Evolutionary conservation across 2,329 filamentous ascomycete species (phyloP).

Genomic region (Teratosphaeria epicoccoides): DNA sequence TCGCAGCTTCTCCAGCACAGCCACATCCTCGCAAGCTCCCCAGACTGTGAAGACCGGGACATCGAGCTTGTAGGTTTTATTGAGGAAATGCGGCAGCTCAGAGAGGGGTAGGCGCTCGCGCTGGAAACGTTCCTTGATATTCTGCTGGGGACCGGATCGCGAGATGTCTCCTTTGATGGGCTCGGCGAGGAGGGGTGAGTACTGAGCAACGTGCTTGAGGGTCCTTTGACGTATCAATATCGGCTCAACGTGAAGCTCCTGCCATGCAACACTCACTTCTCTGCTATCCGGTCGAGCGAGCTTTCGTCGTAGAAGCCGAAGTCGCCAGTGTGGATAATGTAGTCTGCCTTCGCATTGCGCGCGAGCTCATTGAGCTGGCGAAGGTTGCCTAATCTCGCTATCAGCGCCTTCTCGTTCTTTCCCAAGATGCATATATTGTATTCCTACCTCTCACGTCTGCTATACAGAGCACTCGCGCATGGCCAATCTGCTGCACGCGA

Average conservation of each 20-base stretch:
- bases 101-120: slow-evolving; percentile 80
- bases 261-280: slow-evolving; percentile 59
- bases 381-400: slow-evolving; percentile 61
- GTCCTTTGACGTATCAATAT: slow-evolving; percentile 48
- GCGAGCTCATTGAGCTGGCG: slow-evolving; percentile 93
- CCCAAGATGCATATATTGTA: not conserved
- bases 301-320: slow-evolving; percentile 98
- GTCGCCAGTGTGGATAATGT: slow-evolving; percentile 97
- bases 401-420: slow-evolving; percentile 9
- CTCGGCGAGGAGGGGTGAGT: slow-evolving; percentile 86
- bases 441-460: slow-evolving; percentile 41
- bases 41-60: slow-evolving; percentile 97
- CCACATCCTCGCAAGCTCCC: slow-evolving; percentile 97
- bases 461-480: slow-evolving; percentile 40
- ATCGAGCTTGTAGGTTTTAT: slow-evolving; percentile 79
- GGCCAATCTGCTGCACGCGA: slow-evolving; percentile 40
- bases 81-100: slow-evolving; percentile 79
- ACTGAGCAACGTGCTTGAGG: slow-evolving; percentile 95
- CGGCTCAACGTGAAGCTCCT: not conserved
- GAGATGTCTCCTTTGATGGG: slow-evolving; percentile 57
- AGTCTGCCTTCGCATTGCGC: slow-evolving; percentile 85
- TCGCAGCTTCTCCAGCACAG: slow-evolving; percentile 92
- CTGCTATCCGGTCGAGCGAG: slow-evolving; percentile 90
- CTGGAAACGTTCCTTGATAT: slow-evolving; percentile 73
- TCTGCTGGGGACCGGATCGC: slow-evolving; percentile 52